Base-by-base conservation (phyloP, 75 land plant species). In the Pinus albicaulis region DNA sequence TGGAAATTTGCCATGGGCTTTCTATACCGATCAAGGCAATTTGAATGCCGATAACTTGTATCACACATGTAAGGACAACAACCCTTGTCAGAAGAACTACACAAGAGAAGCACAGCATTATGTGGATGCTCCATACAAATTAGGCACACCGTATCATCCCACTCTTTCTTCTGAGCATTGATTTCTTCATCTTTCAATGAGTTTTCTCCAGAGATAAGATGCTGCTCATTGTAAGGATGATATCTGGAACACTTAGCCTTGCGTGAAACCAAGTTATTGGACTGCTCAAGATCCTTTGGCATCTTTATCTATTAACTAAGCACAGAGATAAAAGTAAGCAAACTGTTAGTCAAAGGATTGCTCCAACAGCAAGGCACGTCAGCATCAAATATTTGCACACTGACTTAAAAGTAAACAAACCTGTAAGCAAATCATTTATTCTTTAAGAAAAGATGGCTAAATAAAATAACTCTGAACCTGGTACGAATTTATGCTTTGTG, bases 81-180 rank as follows among this genome's bases (percentile, higher is more conserved):
- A 10, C 95, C 95, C 52, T 91, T 91, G 22, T 89, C 88, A 76
- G 82, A 76, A 3, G 95, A 91, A 66, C 85, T 85, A 81, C 95
- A 93, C 1, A 88, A 62, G 62, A 93, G 85, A 19, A 93, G 89
- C 69, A 93, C 93, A 68, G 95, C 95, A 88, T 93, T 93, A 70
- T 93, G 95, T 31, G 95, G 95, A 74, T 82, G 81, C 69, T 93
- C 95, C 89, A 93, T 89, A 83, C 95, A 93, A 73, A 93, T 93
- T 4, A 91, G 91, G 79, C 95, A 93, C 3, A 77, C 79, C 13
- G 82, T 82, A n/a, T 89, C 89, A 79, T 93, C 95, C 91, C 81
- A 86, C 72, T 90, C 92, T 69, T 87, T 92, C 71, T 81, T 83
- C 56, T 82, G 31, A 55, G 82, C 80, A 81, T 19, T 57, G 12